Evolutionary conservation across 2,329 filamentous ascomycete species (phyloP).

Genomic region (Neofusicoccum ribis): DNA sequence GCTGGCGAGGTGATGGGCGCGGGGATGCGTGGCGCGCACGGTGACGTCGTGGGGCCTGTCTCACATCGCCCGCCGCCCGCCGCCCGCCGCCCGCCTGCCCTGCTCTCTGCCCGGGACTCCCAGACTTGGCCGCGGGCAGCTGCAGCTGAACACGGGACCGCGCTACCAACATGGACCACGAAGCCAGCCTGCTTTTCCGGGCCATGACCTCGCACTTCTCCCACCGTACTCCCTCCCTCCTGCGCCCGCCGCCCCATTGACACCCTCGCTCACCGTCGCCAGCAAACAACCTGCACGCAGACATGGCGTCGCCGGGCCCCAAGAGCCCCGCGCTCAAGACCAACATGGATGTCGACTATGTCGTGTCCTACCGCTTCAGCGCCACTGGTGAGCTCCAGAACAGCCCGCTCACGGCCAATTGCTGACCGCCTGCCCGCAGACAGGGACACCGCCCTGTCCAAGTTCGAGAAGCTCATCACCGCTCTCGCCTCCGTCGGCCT

Average conservation of each 20-base stretch:
- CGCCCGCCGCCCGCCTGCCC: background rate
- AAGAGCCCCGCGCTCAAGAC: slow-evolving; percentile 45
- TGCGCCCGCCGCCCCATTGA: background rate
- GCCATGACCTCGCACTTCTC: slow-evolving; percentile 14
- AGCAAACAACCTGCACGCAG: slow-evolving; percentile 16
- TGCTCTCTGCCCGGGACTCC: background rate
- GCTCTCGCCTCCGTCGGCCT: slow-evolving; percentile 78
- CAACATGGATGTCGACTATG: slow-evolving; percentile 81
- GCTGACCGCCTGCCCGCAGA: slow-evolving; percentile 48
- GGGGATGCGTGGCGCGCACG: slow-evolving; percentile 4
- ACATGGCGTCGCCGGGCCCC: slow-evolving; percentile 19
- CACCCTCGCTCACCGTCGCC: background rate
- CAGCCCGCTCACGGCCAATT: slow-evolving; percentile 13
- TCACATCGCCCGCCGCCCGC: background rate
- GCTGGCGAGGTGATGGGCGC: slow-evolving; percentile 2
- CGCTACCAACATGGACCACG: slow-evolving; percentile 8
- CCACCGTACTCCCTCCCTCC: slow-evolving; percentile 11
- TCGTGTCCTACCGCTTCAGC: slow-evolving; percentile 75
- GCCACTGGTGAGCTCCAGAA: slow-evolving; percentile 55
- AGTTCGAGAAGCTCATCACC: slow-evolving; percentile 76
- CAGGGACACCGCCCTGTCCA: slow-evolving; percentile 66
- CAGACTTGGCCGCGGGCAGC: background rate
- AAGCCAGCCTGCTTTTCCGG: slow-evolving; percentile 16
- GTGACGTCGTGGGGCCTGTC: background rate
- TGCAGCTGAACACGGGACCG: background rate